phyloP scores from a whole-genome alignment of 2,329 filamentous ascomycete species.

The Botrytis fabae region DNA sequence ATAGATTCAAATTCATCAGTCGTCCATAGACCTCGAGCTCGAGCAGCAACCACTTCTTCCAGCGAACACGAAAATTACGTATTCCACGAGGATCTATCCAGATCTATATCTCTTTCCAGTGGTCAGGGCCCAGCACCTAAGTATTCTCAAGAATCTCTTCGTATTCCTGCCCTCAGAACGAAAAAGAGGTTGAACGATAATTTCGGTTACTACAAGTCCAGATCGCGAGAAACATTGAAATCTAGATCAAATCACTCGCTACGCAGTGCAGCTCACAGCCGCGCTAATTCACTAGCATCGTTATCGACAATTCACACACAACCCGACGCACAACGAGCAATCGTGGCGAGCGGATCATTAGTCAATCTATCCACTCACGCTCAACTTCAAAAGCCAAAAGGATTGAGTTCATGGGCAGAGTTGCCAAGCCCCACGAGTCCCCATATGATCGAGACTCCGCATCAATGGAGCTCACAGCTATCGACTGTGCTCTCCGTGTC shows the following conservation, averaged over 20 bases:
- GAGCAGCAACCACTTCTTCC: conserved; percentile 27
- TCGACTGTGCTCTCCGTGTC: conserved; percentile 65
- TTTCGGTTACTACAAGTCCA: conserved; percentile 51
- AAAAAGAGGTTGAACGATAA: conserved; percentile 51
- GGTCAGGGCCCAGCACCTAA: conserved; percentile 37
- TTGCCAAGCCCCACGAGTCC: conserved; percentile 37
- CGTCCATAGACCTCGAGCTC: conserved; percentile 40
- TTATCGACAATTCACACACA: conserved; percentile 53
- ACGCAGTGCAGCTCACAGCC: conserved; percentile 42
- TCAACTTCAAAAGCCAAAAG: conserved; percentile 25
- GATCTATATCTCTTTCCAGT: conserved; percentile 43
- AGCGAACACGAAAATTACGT: conserved; percentile 52
- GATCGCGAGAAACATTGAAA: conserved; percentile 53
- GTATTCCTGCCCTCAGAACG: conserved; percentile 56
- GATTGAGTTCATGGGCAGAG: conserved; percentile 42
- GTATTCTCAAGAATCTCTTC: conserved; percentile 62
- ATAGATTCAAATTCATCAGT: conserved; percentile 44
- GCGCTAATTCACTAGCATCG: conserved; percentile 55
- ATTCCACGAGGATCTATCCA: conserved; percentile 49
- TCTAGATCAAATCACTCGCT: conserved; percentile 23
- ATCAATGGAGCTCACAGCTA: conserved; percentile 64
- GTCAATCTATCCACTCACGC: conserved; percentile 34
- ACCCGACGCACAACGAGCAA: conserved; percentile 36
- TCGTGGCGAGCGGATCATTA: conserved; percentile 37
- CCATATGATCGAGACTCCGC: conserved; percentile 51